Base-by-base conservation (phyloP, 371 early-diverging fungal genomes). In the Actinomortierella wolfii region DNA sequence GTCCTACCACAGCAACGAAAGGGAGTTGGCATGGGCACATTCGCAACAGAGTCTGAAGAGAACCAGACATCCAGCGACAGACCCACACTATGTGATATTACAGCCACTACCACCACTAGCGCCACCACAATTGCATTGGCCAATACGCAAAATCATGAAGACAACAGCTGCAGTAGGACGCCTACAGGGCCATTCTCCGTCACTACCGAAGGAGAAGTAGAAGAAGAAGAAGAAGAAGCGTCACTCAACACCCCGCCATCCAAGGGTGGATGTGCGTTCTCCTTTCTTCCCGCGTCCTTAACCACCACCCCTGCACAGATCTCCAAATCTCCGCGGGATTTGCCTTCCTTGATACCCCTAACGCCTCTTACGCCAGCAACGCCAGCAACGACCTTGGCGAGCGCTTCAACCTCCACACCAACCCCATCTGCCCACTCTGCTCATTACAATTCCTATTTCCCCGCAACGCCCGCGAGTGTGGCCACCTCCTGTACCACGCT, bases 21-120 rank as follows among this genome's bases (percentile, higher is more conserved):
- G 25, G 71, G 61, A 48, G 60, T 70, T 60, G 70, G 64, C 3
- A 64, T 64, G 57, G 64, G 51, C n/a, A 64, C 64, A 8, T 69
- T 48, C 25, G 21, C 53, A 28, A 44, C 54, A 25, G 61, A 5
- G 18, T n/a, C 49, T 21, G 40, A 55, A 29, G 2, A 24, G 3
- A 18, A 28, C 28, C 17, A 2, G 11, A 34, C 34, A 34, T 34
- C 11, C 7, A 11, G 4, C 7, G 34, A 34, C 34, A 34, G 11
- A 11, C 34, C 11, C 34, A 34, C 34, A 34, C 34, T 34, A 11
- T 34, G 34, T 11, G 34, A 34, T 11, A 34, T 34, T 34, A 11
- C 34, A 11, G 40, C 20, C 46, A 51, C 8, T n/a, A 29, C 21
- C 25, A 29, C 41, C 54, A 45, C 17, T 2, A 18, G 21, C 18